Evolutionary conservation across 352 stramenopile species (phyloP).

Genomic region (Pythium apleroticum): DNA sequence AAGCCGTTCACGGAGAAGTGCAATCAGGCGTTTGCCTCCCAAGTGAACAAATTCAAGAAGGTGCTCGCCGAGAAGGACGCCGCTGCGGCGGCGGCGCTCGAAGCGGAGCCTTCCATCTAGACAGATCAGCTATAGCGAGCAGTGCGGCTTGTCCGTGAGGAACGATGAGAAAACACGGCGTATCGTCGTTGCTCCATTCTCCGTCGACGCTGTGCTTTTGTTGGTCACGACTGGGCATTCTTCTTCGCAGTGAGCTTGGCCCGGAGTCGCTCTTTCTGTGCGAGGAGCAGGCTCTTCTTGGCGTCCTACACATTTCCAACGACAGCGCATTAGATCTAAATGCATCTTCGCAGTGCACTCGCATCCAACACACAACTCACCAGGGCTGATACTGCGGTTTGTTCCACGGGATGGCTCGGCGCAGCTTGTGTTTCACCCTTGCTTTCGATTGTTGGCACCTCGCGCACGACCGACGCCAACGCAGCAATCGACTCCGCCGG

Average conservation of each 20-base stretch:
- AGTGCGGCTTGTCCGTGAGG: neutral
- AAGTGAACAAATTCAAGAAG: slow-evolving; percentile 85
- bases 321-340: neutral
- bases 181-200: neutral
- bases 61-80: slow-evolving; percentile 70
- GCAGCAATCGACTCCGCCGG: neutral
- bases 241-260: slow-evolving; percentile 55
- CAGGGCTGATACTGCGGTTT: neutral
- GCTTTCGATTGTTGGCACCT: too few species aligned
- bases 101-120: slow-evolving; percentile 28
- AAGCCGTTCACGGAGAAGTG: slow-evolving; percentile 93
- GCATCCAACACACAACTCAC: neutral
- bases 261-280: slow-evolving; percentile 66
- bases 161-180: neutral
- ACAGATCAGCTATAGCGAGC: slow-evolving; percentile 6
- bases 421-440: neutral
- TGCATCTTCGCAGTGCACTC: neutral
- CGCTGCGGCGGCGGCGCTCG: slow-evolving; percentile 22
- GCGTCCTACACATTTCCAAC: slow-evolving; percentile 29
- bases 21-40: slow-evolving; percentile 80
- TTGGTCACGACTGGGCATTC: neutral
- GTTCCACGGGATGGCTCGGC: neutral
- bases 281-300: slow-evolving; percentile 56
- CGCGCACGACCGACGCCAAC: too few species aligned
- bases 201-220: too few species aligned